These are phyloP conservation scores for Cercospora sp. DNA, from an alignment of 2,329 filamentous ascomycete species.

Conservation along the genomic window DNA sequence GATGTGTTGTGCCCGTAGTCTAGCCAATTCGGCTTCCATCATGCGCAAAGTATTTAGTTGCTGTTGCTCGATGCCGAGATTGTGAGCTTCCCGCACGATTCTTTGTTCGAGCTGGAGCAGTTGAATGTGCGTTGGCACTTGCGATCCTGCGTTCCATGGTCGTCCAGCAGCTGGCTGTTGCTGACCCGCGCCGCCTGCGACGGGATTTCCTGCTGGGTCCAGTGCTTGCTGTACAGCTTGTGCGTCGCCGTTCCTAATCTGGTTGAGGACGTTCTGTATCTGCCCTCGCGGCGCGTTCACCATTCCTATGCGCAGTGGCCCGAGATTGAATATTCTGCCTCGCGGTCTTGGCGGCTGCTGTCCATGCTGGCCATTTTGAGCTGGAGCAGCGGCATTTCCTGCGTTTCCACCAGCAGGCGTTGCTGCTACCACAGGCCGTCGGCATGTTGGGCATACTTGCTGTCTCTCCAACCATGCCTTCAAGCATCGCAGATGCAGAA, in stretches of 20 bases:
- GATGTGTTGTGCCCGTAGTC: constrained; percentile 55
- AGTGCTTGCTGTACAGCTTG: constrained; percentile 13
- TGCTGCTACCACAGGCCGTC: constrained; percentile 65
- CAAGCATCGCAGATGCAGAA: constrained; percentile 89
- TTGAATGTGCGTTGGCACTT: constrained; percentile 56
- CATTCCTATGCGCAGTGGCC: constrained; percentile 73
- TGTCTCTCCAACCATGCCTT: constrained; percentile 97
- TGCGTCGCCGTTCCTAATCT: constrained; percentile 31
- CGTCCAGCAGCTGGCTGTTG: constrained; percentile 14
- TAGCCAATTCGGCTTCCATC: constrained; percentile 66
- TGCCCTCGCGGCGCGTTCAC: constrained; percentile 54
- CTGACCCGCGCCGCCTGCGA: constrained; percentile 41
- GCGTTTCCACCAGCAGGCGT: constrained; percentile 17
- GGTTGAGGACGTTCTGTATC: constrained; percentile 46
- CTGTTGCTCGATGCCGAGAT: constrained; percentile 62
- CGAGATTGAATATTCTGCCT: constrained; percentile 63
- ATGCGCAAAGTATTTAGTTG: constrained; percentile 69
- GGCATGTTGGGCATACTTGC: constrained; percentile 94
- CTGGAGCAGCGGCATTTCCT: constrained; percentile 24
- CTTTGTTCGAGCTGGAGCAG: constrained; percentile 68
- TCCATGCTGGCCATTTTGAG: constrained; percentile 24
- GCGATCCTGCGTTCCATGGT: constrained; percentile 7
- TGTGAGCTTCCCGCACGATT: constrained; percentile 65
- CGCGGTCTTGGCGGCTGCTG: constrained; percentile 42
- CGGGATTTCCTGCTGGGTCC: constrained; percentile 29